Base-by-base conservation (phyloP, 2,329 filamentous ascomycete species). In the Xylaria sp. region DNA sequence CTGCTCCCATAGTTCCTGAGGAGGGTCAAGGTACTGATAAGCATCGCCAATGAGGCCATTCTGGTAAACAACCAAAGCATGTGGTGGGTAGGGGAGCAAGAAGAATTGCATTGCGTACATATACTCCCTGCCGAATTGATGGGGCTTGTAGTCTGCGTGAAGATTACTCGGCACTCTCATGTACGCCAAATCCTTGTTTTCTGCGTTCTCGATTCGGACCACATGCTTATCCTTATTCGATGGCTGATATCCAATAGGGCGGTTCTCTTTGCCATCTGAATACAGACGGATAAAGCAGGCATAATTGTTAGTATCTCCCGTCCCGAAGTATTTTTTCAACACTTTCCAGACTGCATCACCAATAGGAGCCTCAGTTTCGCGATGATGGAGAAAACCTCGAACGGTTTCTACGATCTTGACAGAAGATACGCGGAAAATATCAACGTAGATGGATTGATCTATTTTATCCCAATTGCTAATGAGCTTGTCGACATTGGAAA, bases 51-150 rank as follows among this genome's bases (percentile, higher is more conserved):
- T 20, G 17, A 38, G 38, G 38, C 38, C 55, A 4, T 44, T 1
- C 4, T 61, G 39, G 25, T 56, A 69, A 2, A 17, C n/a, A 44
- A 69, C 53, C 47, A 36, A 64, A 15, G 61, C 22, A 47, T 69
- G 67, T 11, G 56, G 55, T 17, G 54, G 13, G 13, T 17, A 13
- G 5, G 47, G 31, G 13, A 9, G 11, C n/a, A 62, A 13, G 22
- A 74, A 60, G 20, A 62, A 17, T n/a, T 61, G 49, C 63, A 75
- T 71, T 2, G 69, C 68, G 11, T 58, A 53, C 29, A 20, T 27
- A 53, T 74, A 75, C 25, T 74, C 70, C 5, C 9, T n/a, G 22
- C 49, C 59, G 29, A 71, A 71, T 20, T 75, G 73, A 22, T 73
- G 73, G 27, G 68, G 39, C 49, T 65, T 70, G 33, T 70, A 64